Base-by-base conservation (phyloP, 1,284 basidiomycete genomes). In the Apiotrichum akiyoshidainum region DNA sequence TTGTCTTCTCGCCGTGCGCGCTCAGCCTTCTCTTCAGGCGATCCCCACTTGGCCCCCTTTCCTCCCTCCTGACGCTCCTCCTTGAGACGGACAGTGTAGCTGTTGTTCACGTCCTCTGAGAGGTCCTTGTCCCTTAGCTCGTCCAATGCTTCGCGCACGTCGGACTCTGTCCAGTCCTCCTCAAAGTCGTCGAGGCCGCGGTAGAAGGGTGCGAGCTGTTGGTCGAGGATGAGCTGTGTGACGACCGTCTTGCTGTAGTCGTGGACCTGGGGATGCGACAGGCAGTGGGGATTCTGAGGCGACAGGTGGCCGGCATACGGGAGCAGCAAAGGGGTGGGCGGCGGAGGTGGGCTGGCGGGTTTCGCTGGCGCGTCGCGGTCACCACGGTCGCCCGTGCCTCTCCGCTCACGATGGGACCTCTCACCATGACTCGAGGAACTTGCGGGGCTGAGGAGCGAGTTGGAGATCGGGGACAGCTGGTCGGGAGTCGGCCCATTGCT, bases 181-280 rank as follows among this genome's bases (percentile, higher is more conserved):
- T 90, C 87, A 72, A 90, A 97, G 65, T 98, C 95, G 70, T 98
- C 93, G 34, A 96, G 82, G 5, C 94, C 93, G 46, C 91, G 85
- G 78, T 97, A 99, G 80, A 98, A 98, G 0, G 96, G 96, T 0
- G 93, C 92, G 31, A 99, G 84, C 70, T 85, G 87, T 72, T 92
- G 87, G 63, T 90, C 87, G 68, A 88, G 81, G 76, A 99, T 94
- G 71, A 92, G 84, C 72, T 89, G 86, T 54, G 89, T 87, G 60
- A 96, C 93, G 60, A 91, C 81, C 59, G 85, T 78, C 69, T 95
- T 90, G 73, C 91, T 90, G 86, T 93, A 99, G 78, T 98, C 94
- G 72, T 86, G 84, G 41, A 84, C 80, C 48, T 75, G 75, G 6
- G 72, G 73, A 26, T 74, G 72, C 33, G 74, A 69, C 44, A 89